phyloP scores from a whole-genome alignment of 1,284 basidiomycete genomes.

The Leucoagaricus sp. region DNA sequence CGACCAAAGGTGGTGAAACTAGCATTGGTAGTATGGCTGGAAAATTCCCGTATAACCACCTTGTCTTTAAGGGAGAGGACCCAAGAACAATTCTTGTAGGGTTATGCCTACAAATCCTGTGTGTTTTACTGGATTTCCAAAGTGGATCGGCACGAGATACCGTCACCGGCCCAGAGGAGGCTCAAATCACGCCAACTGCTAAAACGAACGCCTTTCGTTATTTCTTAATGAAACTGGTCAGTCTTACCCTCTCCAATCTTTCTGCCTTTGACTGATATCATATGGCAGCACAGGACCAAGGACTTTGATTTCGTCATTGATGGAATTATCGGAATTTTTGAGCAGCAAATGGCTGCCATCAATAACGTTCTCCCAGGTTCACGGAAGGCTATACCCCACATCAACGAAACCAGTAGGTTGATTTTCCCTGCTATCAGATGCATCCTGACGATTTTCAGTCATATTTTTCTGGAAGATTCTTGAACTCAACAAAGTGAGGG shows the following conservation, averaged over 20 bases:
- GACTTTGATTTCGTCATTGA: constrained; percentile 85
- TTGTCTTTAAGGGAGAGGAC: constrained; percentile 88
- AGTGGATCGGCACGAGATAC: constrained; percentile 67
- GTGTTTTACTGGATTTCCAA: constrained; percentile 82
- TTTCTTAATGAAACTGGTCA: constrained; percentile 84
- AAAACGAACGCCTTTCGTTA: constrained; percentile 88
- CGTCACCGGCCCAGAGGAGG: constrained; percentile 41
- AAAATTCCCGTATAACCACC: constrained; percentile 84
- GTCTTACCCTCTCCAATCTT: constrained; percentile 25
- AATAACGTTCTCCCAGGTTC: constrained; percentile 84
- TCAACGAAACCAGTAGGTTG: constrained; percentile 77
- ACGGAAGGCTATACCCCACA: constrained; percentile 76
- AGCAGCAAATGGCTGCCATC: constrained; percentile 72
- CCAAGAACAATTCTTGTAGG: constrained; percentile 69
- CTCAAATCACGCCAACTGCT: constrained; percentile 51
- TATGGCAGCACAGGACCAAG: constrained; percentile 77
- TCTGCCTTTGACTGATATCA: constrained; percentile 12
- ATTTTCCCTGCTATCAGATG: not conserved
- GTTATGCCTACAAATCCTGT: constrained; percentile 74
- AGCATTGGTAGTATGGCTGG: constrained; percentile 65
- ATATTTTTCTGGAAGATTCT: constrained; percentile 90
- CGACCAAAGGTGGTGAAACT: constrained; percentile 45
- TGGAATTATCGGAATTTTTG: constrained; percentile 71
- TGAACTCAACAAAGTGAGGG: constrained; percentile 82
- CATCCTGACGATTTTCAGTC: constrained; percentile 44